These are phyloP conservation scores for Cercospora brassicicola DNA, from an alignment of 2,329 filamentous ascomycete genomes.

Conservation along the genomic window DNA sequence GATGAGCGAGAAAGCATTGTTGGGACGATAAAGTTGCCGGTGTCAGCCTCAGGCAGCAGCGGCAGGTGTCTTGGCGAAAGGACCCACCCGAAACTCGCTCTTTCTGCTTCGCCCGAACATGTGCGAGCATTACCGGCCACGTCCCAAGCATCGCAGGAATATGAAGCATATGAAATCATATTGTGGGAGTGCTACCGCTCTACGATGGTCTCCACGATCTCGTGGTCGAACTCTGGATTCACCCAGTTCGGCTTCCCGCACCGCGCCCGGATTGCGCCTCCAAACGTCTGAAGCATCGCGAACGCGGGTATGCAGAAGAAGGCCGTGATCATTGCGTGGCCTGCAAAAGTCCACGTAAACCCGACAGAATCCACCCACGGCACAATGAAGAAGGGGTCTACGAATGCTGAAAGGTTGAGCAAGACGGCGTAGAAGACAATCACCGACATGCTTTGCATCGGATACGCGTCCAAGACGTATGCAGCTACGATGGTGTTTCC, in stretches of 20 bases:
- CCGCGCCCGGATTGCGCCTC: slow-evolving; percentile 13
- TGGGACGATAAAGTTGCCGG: not conserved
- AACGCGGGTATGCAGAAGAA: slow-evolving; percentile 25
- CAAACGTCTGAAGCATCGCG: slow-evolving; percentile 20
- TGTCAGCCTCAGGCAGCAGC: not conserved
- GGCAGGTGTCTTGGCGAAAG: not conserved
- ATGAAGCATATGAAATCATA: not conserved
- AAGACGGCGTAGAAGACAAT: slow-evolving; percentile 25
- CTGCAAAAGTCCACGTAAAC: slow-evolving; percentile 25
- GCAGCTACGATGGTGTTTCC: slow-evolving; percentile 24
- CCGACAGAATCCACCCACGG: slow-evolving; percentile 22
- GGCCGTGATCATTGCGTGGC: slow-evolving; percentile 22
- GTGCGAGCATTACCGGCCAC: not conserved
- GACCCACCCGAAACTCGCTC: not conserved
- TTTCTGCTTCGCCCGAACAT: not conserved
- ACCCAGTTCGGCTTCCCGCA: slow-evolving; percentile 22
- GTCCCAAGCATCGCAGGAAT: not conserved
- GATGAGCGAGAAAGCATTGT: too few species aligned
- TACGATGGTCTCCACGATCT: slow-evolving; percentile 6
- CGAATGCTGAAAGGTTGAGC: slow-evolving; percentile 23
- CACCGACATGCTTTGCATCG: slow-evolving; percentile 26
- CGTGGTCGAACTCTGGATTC: slow-evolving; percentile 24
- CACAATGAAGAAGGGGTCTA: slow-evolving; percentile 26
- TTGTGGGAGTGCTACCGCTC: not conserved
- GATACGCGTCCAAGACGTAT: slow-evolving; percentile 24